A percentile compares a stretch with the other conserved stretches of the same genome.
These are phyloP conservation scores for Phytophthora podocarpi DNA, from an alignment of 352 stramenopile species.

Conservation along the genomic window DNA sequence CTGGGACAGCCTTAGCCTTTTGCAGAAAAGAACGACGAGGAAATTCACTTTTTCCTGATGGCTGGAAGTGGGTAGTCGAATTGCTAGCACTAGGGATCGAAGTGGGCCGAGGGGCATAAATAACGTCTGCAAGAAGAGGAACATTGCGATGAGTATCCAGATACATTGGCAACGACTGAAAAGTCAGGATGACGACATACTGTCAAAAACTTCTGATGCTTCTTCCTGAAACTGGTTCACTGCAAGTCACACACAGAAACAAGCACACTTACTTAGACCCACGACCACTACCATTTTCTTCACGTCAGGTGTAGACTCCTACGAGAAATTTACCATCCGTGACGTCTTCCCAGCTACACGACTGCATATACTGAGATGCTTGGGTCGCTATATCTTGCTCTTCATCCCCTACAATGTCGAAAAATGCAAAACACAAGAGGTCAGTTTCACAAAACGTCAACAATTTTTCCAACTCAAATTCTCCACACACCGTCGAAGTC, in stretches of 20 bases:
- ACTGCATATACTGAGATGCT: slow-evolving; percentile 34
- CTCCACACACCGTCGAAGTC: slow-evolving; percentile 54
- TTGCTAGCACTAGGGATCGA: slow-evolving; percentile 5
- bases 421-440: slow-evolving; percentile 5
- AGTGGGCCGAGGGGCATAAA: slow-evolving; percentile 47
- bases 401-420: slow-evolving; percentile 16
- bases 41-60: slow-evolving; percentile 7
- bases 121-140: slow-evolving; percentile 45
- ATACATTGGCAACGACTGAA: slow-evolving; percentile 43
- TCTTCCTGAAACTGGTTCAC: slow-evolving; percentile 58
- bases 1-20: neutral
- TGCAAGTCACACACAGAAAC: slow-evolving; percentile 25
- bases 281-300: slow-evolving; percentile 12
- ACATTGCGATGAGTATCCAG: slow-evolving; percentile 5
- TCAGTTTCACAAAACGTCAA: neutral
- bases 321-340: slow-evolving; percentile 35
- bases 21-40: slow-evolving; percentile 1
- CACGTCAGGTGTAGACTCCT: slow-evolving; percentile 1
- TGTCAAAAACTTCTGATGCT: slow-evolving; percentile 74
- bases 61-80: neutral
- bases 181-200: slow-evolving; percentile 33
- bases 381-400: slow-evolving; percentile 19
- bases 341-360: slow-evolving; percentile 39
- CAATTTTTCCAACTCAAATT: neutral
- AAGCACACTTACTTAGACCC: slow-evolving; percentile 18